These are phyloP conservation scores for Ruellia speciosa DNA, from an alignment of 305 asterid species.

Conservation along the genomic window DNA sequence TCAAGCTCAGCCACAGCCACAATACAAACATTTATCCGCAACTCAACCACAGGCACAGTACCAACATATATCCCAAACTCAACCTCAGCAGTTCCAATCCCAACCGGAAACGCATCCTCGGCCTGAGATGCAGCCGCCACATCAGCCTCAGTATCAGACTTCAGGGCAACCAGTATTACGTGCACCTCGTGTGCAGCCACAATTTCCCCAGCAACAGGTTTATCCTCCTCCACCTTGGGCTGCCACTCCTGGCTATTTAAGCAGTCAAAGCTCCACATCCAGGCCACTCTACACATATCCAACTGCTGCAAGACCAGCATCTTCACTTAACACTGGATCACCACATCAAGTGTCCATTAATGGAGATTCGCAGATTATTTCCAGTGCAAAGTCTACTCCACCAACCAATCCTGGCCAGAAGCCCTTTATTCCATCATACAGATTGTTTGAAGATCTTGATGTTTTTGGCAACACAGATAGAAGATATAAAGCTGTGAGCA, in stretches of 20 bases:
- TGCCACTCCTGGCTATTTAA: conserved; percentile 75
- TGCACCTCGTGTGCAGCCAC: conserved; percentile 19
- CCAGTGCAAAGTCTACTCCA: conserved; percentile 22
- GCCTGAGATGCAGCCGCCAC: not conserved
- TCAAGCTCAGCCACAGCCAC: not conserved
- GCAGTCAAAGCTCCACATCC: conserved; percentile 35
- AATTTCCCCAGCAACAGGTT: conserved; percentile 25
- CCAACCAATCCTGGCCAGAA: conserved; percentile 41
- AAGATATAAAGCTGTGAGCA: conserved; percentile 34
- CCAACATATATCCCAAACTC: not conserved
- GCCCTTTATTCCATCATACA: conserved; percentile 80
- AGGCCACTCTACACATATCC: conserved; percentile 32
- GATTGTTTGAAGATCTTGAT: conserved; percentile 85
- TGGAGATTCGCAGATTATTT: conserved; percentile 30
- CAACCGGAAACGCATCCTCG: conserved; percentile 4
- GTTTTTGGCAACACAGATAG: conserved; percentile 59
- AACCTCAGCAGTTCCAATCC: conserved; percentile 20
- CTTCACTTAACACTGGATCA: conserved; percentile 22
- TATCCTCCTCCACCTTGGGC: conserved; percentile 99
- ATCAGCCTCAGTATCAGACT: not conserved
- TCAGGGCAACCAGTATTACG: not conserved
- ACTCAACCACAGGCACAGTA: conserved; percentile 23
- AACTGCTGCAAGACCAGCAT: conserved; percentile 27
- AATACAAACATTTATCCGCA: not conserved
- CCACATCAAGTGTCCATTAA: conserved; percentile 30